Percentiles rank a stretch among this genome's conserved stretches.
phyloP scores from a whole-genome alignment of 345 rosid species.

The Turritis glabra region DNA sequence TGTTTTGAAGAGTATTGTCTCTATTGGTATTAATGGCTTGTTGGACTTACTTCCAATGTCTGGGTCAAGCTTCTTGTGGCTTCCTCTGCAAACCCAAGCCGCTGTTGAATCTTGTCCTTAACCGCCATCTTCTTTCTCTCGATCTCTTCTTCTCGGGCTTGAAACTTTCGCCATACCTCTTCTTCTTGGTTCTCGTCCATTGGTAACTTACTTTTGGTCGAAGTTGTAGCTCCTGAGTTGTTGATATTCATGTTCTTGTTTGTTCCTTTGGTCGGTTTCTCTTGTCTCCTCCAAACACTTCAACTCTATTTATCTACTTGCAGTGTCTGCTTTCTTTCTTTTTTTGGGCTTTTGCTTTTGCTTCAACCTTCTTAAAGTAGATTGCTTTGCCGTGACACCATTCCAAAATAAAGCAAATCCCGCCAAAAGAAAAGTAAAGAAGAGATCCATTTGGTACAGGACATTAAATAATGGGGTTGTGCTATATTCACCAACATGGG shows the following conservation, averaged over 20 bases:
- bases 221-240: conserved; percentile 24
- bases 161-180: conserved; percentile 50
- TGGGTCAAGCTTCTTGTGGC: conserved; percentile 65
- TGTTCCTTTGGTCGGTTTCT: background rate
- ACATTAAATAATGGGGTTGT: background rate
- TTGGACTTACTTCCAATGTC: conserved; percentile 64
- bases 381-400: conserved; percentile 25
- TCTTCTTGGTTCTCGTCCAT: conserved; percentile 60
- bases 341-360: conserved; percentile 14
- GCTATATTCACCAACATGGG: background rate
- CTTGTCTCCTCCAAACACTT: background rate
- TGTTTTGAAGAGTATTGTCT: background rate
- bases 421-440: background rate
- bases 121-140: conserved; percentile 72
- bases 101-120: conserved; percentile 66
- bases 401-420: conserved; percentile 17
- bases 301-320: background rate
- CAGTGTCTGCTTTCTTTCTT: background rate
- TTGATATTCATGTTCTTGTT: conserved; percentile 5
- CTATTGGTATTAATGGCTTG: background rate
- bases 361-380: conserved; percentile 20
- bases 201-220: conserved; percentile 41
- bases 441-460: background rate
- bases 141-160: conserved; percentile 81
- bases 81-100: conserved; percentile 73